Percentiles rank a stretch among this genome's conserved stretches.
Conservation (phyloP, 768 basidiomycete genomes). For the Clitopilus passeckerianus region DNA sequence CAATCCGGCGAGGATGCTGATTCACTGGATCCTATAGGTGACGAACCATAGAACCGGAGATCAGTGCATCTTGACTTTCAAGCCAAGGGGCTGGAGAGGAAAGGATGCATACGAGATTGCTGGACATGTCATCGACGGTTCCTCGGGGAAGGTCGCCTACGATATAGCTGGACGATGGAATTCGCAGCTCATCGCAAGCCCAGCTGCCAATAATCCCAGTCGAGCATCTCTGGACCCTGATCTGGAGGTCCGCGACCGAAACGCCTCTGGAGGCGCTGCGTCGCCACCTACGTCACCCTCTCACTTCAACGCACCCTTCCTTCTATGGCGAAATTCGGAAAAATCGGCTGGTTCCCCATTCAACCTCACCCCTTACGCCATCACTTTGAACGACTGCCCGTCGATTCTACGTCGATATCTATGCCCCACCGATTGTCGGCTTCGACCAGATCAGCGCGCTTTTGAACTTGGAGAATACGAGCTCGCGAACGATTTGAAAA, state of each 20-base stretch:
- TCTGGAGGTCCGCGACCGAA: slow-evolving; percentile 42
- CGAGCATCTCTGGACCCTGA: slow-evolving; percentile 69
- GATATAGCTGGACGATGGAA: slow-evolving; percentile 97
- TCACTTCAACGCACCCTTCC: slow-evolving; percentile 34
- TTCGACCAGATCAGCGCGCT: slow-evolving; percentile 90
- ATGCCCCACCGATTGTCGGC: slow-evolving; percentile 87
- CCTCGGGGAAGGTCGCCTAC: slow-evolving; percentile 60
- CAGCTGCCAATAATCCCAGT: slow-evolving; percentile 32
- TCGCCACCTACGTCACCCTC: slow-evolving; percentile 1
- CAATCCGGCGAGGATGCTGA: background rate
- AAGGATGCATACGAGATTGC: slow-evolving; percentile 91
- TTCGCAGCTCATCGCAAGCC: slow-evolving; percentile 85
- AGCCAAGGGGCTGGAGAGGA: slow-evolving; percentile 92
- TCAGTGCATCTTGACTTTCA: slow-evolving; percentile 86
- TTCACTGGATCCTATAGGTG: slow-evolving; percentile 15
- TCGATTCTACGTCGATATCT: slow-evolving; percentile 63
- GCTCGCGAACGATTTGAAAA: slow-evolving; percentile 75
- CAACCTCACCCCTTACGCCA: slow-evolving; percentile 92
- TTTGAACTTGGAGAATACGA: slow-evolving; percentile 90
- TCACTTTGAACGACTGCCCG: slow-evolving; percentile 89
- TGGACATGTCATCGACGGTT: slow-evolving; percentile 65
- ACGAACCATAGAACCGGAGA: slow-evolving; percentile 91
- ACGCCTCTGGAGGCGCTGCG: slow-evolving; percentile 45
- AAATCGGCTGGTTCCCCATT: slow-evolving; percentile 79
- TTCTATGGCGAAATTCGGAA: slow-evolving; percentile 90